Evolutionary conservation across 176 grass and related monocot species (phyloP).

Genomic region (Aegilops longissima): DNA sequence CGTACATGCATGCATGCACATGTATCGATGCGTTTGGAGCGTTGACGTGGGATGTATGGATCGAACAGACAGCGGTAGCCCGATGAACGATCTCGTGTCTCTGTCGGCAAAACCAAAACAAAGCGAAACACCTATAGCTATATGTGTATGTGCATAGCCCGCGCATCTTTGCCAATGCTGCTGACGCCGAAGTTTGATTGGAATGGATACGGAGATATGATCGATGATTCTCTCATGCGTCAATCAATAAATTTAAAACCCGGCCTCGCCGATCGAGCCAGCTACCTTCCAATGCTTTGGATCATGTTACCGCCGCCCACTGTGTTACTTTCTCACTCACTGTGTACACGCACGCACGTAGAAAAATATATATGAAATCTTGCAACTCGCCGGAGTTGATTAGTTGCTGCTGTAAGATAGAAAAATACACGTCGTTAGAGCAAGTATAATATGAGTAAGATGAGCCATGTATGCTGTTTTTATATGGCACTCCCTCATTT

Average conservation of each 20-base stretch:
- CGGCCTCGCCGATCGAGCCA: slow-evolving; percentile 11
- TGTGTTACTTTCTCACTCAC: not conserved
- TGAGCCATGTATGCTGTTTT: too few species aligned
- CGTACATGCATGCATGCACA: too few species aligned
- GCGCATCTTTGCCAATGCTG: slow-evolving; percentile 13
- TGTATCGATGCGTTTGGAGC: not conserved
- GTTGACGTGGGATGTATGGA: not conserved
- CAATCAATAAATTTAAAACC: not conserved
- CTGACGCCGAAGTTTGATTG: slow-evolving; percentile 2
- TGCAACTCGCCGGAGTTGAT: not conserved
- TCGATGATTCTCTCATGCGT: not conserved
- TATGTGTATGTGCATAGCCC: not conserved
- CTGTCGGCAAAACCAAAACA: slow-evolving; percentile 1
- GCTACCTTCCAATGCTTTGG: not conserved
- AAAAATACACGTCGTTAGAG: too few species aligned
- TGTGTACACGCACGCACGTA: not conserved
- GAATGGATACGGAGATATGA: not conserved
- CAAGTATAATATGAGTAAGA: too few species aligned
- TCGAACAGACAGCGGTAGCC: slow-evolving; percentile 20
- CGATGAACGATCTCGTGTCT: slow-evolving; percentile 44
- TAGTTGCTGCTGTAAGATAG: not conserved
- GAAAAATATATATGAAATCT: not conserved
- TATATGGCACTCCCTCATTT: too few species aligned
- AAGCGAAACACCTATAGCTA: not conserved
- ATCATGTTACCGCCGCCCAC: not conserved